phyloP scores from a whole-genome alignment of 176 grass and related monocot species.

The Canna indica region DNA sequence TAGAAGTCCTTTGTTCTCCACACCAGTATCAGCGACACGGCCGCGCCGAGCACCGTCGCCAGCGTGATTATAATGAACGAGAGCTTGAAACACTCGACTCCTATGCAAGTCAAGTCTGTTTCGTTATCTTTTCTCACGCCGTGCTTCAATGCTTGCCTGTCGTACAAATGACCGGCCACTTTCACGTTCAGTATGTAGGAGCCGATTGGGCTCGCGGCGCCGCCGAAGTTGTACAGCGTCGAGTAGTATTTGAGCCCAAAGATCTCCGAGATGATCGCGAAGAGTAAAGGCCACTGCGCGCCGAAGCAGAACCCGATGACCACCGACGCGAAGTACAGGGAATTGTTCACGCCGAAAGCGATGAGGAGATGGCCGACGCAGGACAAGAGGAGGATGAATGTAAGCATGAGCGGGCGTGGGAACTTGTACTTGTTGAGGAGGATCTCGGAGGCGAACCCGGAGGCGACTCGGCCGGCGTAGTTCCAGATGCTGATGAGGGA shows the following conservation, averaged over 20 bases:
- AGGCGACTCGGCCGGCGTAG: conserved; percentile 48
- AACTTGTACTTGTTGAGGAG: conserved; percentile 37
- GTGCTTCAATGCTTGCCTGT: conserved; percentile 30
- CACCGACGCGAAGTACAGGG: conserved; percentile 39
- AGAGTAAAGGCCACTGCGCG: conserved; percentile 64
- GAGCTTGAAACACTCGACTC: conserved; percentile 42
- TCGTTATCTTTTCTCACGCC: background rate
- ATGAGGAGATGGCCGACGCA: conserved; percentile 71
- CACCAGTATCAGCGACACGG: conserved; percentile 53
- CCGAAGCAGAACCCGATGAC: conserved; percentile 77
- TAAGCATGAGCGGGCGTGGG: conserved; percentile 53
- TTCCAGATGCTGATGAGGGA: conserved; percentile 87
- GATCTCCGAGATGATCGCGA: conserved; percentile 75
- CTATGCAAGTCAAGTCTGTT: conserved; percentile 32
- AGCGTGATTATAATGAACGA: conserved; percentile 59
- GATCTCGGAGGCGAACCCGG: conserved; percentile 54
- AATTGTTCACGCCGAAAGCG: conserved; percentile 44
- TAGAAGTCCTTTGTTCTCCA: conserved; percentile 69
- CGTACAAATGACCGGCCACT: conserved; percentile 46
- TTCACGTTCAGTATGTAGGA: conserved; percentile 62
- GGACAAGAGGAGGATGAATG: conserved; percentile 42
- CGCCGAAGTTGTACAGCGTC: conserved; percentile 69
- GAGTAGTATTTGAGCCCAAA: conserved; percentile 89
- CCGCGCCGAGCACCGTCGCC: conserved; percentile 32
- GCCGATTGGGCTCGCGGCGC: conserved; percentile 56